Conservation (phyloP, 164 flowering plant genomes). For the Piper betle region DNA sequence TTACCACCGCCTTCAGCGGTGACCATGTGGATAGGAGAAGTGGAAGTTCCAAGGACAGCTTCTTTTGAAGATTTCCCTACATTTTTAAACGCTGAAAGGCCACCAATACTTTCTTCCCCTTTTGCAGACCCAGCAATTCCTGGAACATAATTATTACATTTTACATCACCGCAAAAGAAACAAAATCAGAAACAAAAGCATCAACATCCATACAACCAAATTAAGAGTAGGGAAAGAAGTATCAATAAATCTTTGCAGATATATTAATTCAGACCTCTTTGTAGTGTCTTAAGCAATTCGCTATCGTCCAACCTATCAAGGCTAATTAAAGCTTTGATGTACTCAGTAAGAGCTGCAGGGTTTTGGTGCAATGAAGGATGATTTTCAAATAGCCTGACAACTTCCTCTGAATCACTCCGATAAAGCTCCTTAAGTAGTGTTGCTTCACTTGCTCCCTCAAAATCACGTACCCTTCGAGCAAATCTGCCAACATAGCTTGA, state of each 20-base stretch:
- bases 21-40: conserved; percentile 87
- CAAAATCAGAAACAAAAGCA: background rate
- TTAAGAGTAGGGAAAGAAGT: background rate
- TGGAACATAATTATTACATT: conserved; percentile 7
- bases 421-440: conserved; percentile 58
- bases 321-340: conserved; percentile 82
- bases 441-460: conserved; percentile 46
- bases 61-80: conserved; percentile 59
- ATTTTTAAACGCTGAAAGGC: conserved; percentile 50
- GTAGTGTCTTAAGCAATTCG: conserved; percentile 72
- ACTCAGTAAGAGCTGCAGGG: conserved; percentile 79
- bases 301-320: conserved; percentile 82
- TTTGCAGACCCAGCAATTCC: conserved; percentile 22
- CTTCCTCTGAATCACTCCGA: conserved; percentile 82
- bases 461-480: conserved; percentile 61
- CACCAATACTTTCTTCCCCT: conserved; percentile 47
- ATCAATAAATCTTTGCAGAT: background rate
- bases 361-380: conserved; percentile 70
- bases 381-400: conserved; percentile 79
- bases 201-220: background rate
- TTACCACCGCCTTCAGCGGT: conserved; percentile 63
- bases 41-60: conserved; percentile 71
- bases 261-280: conserved; percentile 38
- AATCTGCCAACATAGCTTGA: conserved; percentile 75
- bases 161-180: background rate